Evolutionary conservation across 106 monocot species (phyloP), one percentile per base, ranked within the genome.

Genomic region (Amphibolis antarctica): DNA sequence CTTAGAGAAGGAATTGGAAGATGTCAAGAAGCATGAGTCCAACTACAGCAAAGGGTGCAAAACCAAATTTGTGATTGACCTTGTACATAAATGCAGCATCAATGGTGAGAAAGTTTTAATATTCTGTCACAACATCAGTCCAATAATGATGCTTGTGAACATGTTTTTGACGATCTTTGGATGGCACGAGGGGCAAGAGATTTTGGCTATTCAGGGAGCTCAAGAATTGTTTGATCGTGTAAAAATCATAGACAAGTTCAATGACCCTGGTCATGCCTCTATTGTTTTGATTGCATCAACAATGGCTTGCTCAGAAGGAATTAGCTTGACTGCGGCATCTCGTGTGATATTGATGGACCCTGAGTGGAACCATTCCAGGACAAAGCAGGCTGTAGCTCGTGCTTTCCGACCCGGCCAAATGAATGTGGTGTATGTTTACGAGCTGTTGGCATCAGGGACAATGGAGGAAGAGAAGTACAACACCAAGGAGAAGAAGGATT

Each of bases 321-420:
- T 89, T 14, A 82, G 81, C 50, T 67, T 89, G 66, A 82, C 75
- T 13, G 85, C 79, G 21, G 89, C 85, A 47, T 89, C 89, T 2
- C 75, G 89, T 27, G 72, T 89, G 64, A 75, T 89, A 46, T 75
- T 89, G 66, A 51, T 89, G 52, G 89, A 89, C 29, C 82, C 82
- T 0, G 85, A 85, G 46, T 89, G 89, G 89, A 89, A 89, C 51
- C 85, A 82, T 42, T 69, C 89, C 0, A 89, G 78, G 56, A 85
- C 85, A 12, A 80, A 69, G 55, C 89, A 89, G 71, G 89, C 89
- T 12, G 82, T 85, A 45, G 88, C 81, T 12, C 68, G 84, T 44
- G 84, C 84, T 45, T 84, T 84, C 71, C 75, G 84, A 21, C 83
- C 74, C 1, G 89, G 89, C 0, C 89, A 89, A 29, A 79, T 80